Conservation (phyloP, 352 stramenopile species). For the Pythium angustatum region DNA sequence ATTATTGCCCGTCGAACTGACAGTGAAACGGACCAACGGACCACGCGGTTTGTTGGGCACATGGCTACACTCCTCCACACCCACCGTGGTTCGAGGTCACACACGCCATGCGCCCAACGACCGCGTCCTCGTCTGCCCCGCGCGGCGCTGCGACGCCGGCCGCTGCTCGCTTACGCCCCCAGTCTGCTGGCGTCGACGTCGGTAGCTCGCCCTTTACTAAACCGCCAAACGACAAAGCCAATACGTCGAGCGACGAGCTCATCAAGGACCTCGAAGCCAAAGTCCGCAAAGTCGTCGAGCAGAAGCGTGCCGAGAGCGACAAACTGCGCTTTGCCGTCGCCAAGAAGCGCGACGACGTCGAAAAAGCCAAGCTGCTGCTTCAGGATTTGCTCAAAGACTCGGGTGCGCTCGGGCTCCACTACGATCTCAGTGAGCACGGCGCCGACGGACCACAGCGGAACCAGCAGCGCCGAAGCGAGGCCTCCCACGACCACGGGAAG, state of each 20-base stretch:
- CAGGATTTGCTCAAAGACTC: conserved; percentile 82
- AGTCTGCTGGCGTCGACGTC: conserved; percentile 19
- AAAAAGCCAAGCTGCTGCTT: conserved; percentile 58
- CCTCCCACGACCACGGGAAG: not conserved
- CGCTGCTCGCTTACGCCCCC: conserved; percentile 6
- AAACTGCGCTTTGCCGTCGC: conserved; percentile 62
- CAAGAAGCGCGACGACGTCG: conserved; percentile 72
- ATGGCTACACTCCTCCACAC: conserved; percentile 12
- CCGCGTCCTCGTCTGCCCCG: conserved; percentile 8
- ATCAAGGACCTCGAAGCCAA: conserved; percentile 76
- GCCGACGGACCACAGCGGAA: not conserved
- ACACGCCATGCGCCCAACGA: conserved; percentile 9
- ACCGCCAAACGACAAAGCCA: conserved; percentile 45
- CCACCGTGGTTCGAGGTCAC: not conserved
- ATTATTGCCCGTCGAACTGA: not conserved
- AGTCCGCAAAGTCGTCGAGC: conserved; percentile 77
- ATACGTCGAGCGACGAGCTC: conserved; percentile 68
- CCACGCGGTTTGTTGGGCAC: no score
- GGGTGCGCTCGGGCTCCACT: conserved; percentile 64
- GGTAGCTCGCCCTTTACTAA: conserved; percentile 1
- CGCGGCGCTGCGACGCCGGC: not conserved
- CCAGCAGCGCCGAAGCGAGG: no score
- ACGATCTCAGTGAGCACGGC: conserved; percentile 26
- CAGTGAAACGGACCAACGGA: no score
- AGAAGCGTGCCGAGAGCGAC: conserved; percentile 78